A percentile compares a stretch with the other conserved stretches of the same genome.
Conservation (phyloP, 192 early-diverging fungal species). For the Backusella macrospora region DNA sequence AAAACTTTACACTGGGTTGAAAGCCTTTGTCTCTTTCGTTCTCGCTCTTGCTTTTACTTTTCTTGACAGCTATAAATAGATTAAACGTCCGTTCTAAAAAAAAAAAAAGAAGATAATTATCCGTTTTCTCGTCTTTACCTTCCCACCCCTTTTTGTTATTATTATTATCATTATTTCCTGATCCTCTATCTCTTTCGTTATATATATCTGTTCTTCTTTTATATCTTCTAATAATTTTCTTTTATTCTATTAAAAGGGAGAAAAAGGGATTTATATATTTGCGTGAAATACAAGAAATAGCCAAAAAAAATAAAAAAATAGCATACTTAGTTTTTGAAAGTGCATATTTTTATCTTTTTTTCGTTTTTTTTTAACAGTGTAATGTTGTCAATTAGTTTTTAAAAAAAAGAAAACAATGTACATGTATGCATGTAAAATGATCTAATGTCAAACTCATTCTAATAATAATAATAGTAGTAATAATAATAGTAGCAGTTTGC, state of each 20-base stretch:
- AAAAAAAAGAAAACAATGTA: background rate
- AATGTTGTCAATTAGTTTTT: conserved; percentile 5
- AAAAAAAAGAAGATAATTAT: background rate
- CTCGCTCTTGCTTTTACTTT: background rate
- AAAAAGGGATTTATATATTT: background rate
- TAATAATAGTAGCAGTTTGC: background rate
- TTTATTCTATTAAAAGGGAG: background rate
- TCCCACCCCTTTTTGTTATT: conserved; percentile 13
- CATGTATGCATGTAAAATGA: background rate
- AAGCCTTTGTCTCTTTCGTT: background rate
- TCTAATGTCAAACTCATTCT: background rate
- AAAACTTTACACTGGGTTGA: background rate
- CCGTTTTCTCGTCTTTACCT: background rate
- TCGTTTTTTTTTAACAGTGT: background rate
- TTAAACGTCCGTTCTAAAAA: conserved; percentile 9
- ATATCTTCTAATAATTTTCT: background rate
- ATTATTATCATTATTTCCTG: background rate
- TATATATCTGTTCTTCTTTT: no score
- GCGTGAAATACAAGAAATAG: background rate
- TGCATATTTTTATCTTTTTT: background rate
- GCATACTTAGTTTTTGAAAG: no score
- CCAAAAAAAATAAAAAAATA: background rate
- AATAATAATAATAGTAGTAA: background rate
- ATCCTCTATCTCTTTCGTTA: conserved; percentile 5
- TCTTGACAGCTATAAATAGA: conserved; percentile 12